Conservation (phyloP, 345 rosid genomes). For the Iberis pinnata region DNA sequence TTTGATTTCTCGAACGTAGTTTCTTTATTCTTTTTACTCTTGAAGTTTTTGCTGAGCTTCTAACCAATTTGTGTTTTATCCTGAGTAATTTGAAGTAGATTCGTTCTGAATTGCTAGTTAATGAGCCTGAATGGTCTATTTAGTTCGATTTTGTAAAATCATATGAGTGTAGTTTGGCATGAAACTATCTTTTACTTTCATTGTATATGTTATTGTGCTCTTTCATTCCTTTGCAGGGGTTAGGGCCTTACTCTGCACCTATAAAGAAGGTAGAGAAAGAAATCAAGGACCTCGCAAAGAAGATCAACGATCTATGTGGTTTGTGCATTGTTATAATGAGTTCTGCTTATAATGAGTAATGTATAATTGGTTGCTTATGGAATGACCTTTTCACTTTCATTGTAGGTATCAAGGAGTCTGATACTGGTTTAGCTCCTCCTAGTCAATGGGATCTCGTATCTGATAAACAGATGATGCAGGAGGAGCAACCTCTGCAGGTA, state of each 20-base stretch:
- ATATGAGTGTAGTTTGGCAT: too few species aligned
- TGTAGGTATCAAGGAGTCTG: constrained; percentile 92
- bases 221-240: constrained; percentile 43
- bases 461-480: constrained; percentile 99
- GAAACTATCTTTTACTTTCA: too few species aligned
- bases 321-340: constrained; percentile 16
- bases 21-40: not conserved
- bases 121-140: too few species aligned
- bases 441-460: constrained; percentile 99
- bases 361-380: not conserved
- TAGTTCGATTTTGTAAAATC: too few species aligned
- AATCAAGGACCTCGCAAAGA: constrained; percentile 86
- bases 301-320: constrained; percentile 84
- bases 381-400: not conserved
- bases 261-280: constrained; percentile 90
- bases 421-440: constrained; percentile 93
- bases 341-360: not conserved
- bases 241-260: constrained; percentile 81
- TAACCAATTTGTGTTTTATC: too few species aligned
- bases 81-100: too few species aligned
- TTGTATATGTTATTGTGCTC: too few species aligned
- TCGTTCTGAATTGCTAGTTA: too few species aligned
- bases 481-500: constrained; percentile 92
- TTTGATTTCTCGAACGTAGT: not conserved
- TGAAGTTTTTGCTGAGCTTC: constrained; percentile 8